Conservation (phyloP, 225 moss, liverwort and hornwort genomes). For the Marchantia polymorpha region DNA sequence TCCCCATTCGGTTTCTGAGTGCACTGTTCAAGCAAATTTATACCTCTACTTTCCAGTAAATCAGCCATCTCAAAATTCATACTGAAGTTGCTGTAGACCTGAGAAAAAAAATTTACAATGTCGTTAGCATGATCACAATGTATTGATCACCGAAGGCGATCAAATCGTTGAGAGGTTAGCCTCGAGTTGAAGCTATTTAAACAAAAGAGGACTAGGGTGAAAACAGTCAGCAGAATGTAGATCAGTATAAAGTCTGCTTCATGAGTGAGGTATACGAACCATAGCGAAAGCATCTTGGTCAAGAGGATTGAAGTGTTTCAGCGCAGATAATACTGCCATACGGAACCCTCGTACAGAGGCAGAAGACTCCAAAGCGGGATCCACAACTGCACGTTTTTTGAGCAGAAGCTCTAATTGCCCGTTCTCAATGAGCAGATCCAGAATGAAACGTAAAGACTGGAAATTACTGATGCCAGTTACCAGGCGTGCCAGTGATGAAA, state of each 20-base stretch:
- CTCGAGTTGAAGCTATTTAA: background rate
- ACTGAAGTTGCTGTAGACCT: constrained; percentile 88
- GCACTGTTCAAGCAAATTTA: constrained; percentile 61
- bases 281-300: constrained; percentile 85
- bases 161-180: too few relatives aligned
- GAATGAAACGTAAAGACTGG: constrained; percentile 79
- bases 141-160: background rate
- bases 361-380: constrained; percentile 72
- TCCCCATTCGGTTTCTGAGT: constrained; percentile 40
- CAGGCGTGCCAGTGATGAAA: constrained; percentile 75
- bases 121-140: background rate
- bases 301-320: constrained; percentile 80
- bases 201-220: background rate
- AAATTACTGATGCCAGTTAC: constrained; percentile 92
- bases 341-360: constrained; percentile 77
- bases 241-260: background rate
- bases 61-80: constrained; percentile 94
- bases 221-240: too few relatives aligned
- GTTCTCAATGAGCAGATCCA: constrained; percentile 89
- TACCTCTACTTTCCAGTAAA: constrained; percentile 64
- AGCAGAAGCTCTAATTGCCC: constrained; percentile 84
- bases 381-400: constrained; percentile 68
- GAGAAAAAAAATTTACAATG: background rate
- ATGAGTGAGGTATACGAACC: constrained; percentile 35
- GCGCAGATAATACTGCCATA: constrained; percentile 92